Evolutionary conservation across 2,329 filamentous ascomycete species (phyloP).

Genomic region (Alternaria incomplexa): DNA sequence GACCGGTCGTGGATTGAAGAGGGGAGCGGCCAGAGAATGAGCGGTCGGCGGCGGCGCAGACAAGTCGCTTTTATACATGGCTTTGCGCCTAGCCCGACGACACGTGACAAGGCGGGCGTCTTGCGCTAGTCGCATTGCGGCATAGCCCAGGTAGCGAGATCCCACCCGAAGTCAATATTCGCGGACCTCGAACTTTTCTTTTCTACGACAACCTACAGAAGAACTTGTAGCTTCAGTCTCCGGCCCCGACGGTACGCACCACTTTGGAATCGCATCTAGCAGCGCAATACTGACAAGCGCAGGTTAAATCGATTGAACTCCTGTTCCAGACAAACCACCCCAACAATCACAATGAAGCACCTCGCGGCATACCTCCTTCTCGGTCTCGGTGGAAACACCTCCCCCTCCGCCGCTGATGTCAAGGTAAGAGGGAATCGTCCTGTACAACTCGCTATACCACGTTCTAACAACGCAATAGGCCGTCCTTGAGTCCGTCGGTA

Average conservation of each 20-base stretch:
- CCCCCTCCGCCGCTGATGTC: slow-evolving; percentile 84
- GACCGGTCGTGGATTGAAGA: slow-evolving; percentile 19
- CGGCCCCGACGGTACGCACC: slow-evolving; percentile 75
- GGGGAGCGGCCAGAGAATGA: slow-evolving; percentile 29
- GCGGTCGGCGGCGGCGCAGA: slow-evolving; percentile 32
- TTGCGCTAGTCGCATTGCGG: slow-evolving; percentile 6
- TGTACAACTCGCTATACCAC: not conserved
- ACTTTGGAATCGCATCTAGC: not conserved
- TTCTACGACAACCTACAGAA: slow-evolving; percentile 45
- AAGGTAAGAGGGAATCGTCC: slow-evolving; percentile 28
- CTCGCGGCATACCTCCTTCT: slow-evolving; percentile 99
- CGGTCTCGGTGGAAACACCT: slow-evolving; percentile 88
- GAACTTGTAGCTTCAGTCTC: slow-evolving; percentile 99
- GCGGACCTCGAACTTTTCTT: slow-evolving; percentile 41
- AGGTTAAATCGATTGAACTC: slow-evolving; percentile 92
- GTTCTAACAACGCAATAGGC: slow-evolving; percentile 57
- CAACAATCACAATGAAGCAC: slow-evolving; percentile 90
- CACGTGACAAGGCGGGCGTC: slow-evolving; percentile 21
- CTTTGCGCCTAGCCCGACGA: slow-evolving; percentile 11
- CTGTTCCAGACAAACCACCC: slow-evolving; percentile 63
- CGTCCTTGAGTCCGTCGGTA: slow-evolving; percentile 92
- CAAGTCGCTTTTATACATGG: slow-evolving; percentile 28
- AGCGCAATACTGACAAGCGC: slow-evolving; percentile 26
- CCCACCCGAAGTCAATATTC: slow-evolving; percentile 22
- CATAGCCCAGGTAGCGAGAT: slow-evolving; percentile 12